phyloP scores from a whole-genome alignment of 208 protist species.

The Zelonia costaricensis region DNA sequence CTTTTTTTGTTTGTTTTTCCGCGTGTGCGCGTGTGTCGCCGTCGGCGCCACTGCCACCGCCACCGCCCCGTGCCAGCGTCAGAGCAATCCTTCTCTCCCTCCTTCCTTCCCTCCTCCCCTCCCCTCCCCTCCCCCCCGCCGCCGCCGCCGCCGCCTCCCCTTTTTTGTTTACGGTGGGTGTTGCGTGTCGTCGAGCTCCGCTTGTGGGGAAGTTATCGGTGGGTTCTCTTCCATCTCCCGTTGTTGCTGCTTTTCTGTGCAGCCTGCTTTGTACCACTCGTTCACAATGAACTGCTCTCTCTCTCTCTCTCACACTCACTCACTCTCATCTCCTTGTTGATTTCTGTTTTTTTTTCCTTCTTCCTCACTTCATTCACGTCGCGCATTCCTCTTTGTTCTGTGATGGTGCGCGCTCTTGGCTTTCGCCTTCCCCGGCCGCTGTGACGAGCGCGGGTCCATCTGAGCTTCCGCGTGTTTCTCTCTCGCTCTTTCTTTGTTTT shows the following conservation, averaged over 20 bases:
- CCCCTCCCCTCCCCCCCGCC: no score
- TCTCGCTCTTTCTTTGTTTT: slow-evolving; percentile 8
- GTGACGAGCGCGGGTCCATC: not conserved
- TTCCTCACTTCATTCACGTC: not conserved
- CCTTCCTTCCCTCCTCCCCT: no score
- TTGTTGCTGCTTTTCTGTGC: not conserved
- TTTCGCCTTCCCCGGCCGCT: not conserved
- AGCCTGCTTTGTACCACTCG: not conserved
- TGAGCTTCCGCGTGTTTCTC: not conserved
- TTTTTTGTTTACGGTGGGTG: no score
- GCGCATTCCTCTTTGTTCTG: not conserved
- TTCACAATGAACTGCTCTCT: not conserved
- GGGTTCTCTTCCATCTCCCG: not conserved
- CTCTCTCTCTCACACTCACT: not conserved
- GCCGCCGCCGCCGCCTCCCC: no score
- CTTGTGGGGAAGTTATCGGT: no score
- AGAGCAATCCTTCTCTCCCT: no score
- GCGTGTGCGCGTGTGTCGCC: no score
- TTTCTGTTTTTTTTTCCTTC: not conserved
- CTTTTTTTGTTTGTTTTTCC: no score
- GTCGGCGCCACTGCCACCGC: no score
- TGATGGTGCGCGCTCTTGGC: not conserved
- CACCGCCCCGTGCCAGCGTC: no score
- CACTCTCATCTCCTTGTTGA: not conserved
- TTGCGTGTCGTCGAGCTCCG: no score